Evolutionary conservation across 2,329 filamentous ascomycete species (phyloP).

Genomic region (Trichoderma sp.): DNA sequence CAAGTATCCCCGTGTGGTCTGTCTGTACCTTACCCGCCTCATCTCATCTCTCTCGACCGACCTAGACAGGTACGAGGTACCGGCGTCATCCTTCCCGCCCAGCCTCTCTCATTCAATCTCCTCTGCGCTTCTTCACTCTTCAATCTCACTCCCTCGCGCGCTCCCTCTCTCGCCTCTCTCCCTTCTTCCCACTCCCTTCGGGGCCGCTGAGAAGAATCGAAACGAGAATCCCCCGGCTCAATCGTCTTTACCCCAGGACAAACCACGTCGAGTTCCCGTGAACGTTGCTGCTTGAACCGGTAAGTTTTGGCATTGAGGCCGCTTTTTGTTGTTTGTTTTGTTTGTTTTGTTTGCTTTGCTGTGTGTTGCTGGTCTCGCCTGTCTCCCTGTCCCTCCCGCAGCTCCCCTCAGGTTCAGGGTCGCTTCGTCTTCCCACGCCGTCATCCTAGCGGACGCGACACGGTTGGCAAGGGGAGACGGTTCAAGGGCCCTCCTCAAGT

Average conservation of each 20-base stretch:
- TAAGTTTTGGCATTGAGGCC: background rate
- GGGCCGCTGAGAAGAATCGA: constrained; percentile 16
- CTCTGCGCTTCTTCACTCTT: constrained; percentile 5
- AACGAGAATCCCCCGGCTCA: background rate
- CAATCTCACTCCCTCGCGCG: constrained; percentile 15
- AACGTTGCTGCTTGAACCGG: background rate
- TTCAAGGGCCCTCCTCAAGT: background rate
- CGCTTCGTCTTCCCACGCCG: background rate
- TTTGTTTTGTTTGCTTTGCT: background rate
- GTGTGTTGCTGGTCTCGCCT: background rate
- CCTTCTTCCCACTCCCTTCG: constrained; percentile 9
- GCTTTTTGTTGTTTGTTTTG: background rate
- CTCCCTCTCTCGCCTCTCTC: background rate
- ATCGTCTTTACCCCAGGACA: background rate
- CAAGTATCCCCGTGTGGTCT: background rate
- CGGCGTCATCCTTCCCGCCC: constrained; percentile 14
- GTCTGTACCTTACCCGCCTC: background rate
- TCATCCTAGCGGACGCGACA: constrained; percentile 13
- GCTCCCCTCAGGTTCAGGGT: constrained; percentile 13
- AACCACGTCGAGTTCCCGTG: background rate
- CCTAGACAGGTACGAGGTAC: constrained; percentile 3
- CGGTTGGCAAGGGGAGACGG: constrained; percentile 3
- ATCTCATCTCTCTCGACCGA: background rate
- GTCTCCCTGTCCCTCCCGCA: constrained; percentile 9
- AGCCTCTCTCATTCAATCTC: constrained; percentile 12